Evolutionary conservation across 1,284 basidiomycete species (phyloP), one percentile per base, ranked within the genome.

Genomic region (Paramarasmius palmivorus): DNA sequence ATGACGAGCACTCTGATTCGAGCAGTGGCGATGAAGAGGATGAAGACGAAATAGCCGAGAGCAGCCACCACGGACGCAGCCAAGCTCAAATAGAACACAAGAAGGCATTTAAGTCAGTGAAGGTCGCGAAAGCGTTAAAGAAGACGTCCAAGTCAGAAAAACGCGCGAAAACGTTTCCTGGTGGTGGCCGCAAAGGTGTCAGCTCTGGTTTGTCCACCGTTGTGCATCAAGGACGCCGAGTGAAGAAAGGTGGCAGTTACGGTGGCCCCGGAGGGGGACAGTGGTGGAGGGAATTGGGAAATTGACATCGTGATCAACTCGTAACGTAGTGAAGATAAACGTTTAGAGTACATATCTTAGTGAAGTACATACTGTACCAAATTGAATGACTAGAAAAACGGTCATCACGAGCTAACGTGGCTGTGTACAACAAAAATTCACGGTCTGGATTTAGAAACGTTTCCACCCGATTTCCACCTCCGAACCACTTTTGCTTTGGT

Each of bases 181-280:
- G 80, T 2, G 81, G 82, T 15, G 83, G 84, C 1, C 69, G 78
- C 53, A 87, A 84, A 60, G 85, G 88, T 8, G 73, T 92, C 19
- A 89, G 86, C 57, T 88, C 84, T 0, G 90, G 90, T 1, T 64
- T 92, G 50, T 84, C 84, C n/a, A 84, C 82, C 0, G 68, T 90
- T 41, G 71, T 84, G 8, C 74, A 68, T 59, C 40, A 57, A 45
- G 2, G 63, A 57, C 2, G 54, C 14, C 35, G 48, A 23, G 19
- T 50, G 39, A 58, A 49, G 52, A 51, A 48, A 15, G 50, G 53
- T 29, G 52, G 49, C 41, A 26, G 29, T 35, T 34, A 41, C 22
- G 55, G 52, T 17, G 37, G 53, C n/a, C 29, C 54, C 14, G 46
- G 44, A 29, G 17, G 44, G 9, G 25, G 9, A 12, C 15, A 46